Base-by-base conservation (phyloP, 1,139 yeast genomes). In the Hansenula anomala region DNA sequence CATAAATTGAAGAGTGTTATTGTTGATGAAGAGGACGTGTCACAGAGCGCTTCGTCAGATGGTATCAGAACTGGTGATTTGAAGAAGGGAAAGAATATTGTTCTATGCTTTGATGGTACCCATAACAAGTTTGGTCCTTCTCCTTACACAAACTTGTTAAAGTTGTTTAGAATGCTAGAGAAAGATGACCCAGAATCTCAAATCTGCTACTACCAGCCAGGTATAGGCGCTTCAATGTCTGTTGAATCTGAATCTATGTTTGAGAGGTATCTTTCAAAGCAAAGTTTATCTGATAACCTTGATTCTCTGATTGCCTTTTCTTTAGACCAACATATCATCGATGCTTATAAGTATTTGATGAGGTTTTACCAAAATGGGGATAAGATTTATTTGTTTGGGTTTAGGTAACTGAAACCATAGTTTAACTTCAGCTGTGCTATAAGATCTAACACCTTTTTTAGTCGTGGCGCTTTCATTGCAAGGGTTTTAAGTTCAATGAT, bases 381-480 rank as follows among this genome's bases (percentile, higher is more conserved):
- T 50, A 62, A 57, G 37, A 68, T 80, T 8, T 75, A 61, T 46
- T 54, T 80, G 49, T 72, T 79, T 63, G 87, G 88, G 0, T 79
- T 73, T 49, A 69, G 69, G 69, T 61, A 52, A 31, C 33, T 27
- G 27, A 16, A 28, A 24, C 27, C 30, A 15, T 14, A 6, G 22
- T 6, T 6, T 6, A n/a, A n/a, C n/a, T n/a, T n/a, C n/a, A n/a
- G n/a, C n/a, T n/a, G n/a, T n/a, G n/a, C n/a, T 20, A 20, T 11
- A 12, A 6, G 3, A 14, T 22, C 40, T 34, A 32, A 42, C 41
- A 10, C 18, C 3, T n/a, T 11, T 36, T 4, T 4, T 43, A 73
- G 85, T 41, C 65, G 87, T 31, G 87, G 87, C 9, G 80, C 85
- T 5, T 79, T 78, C 53, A 68, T 76, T 4, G 85, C 84, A 0